A percentile compares a stretch with the other conserved stretches of the same genome.
Evolutionary conservation across 495 filamentous ascomycete species (phyloP).

Genomic region (Podospora pseudopauciseta): DNA sequence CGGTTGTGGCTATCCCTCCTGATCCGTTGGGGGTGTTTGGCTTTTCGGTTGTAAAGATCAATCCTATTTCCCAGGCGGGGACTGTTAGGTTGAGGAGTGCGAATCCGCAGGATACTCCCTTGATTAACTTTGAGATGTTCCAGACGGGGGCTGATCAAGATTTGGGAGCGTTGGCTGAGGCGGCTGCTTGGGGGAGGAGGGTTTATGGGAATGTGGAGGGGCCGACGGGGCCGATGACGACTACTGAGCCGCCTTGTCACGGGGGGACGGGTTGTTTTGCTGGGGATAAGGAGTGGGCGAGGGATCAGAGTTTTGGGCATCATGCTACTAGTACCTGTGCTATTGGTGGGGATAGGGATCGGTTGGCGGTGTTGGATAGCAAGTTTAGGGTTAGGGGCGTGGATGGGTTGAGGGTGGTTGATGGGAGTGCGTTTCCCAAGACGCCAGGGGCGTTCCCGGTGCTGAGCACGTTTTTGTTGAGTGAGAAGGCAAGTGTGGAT

Average conservation of each 20-base stretch:
- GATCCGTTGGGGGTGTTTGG: slow-evolving; percentile 16
- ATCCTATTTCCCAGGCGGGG: slow-evolving; percentile 39
- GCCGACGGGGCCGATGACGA: slow-evolving; percentile 41
- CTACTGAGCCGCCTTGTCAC: slow-evolving; percentile 46
- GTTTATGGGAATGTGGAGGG: slow-evolving; percentile 11
- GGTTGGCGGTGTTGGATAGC: slow-evolving; percentile 37
- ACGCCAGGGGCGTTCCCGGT: slow-evolving; percentile 47
- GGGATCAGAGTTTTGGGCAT: slow-evolving; percentile 38
- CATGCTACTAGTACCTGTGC: slow-evolving; percentile 37
- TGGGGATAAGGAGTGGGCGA: slow-evolving; percentile 35
- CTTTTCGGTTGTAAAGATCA: slow-evolving; percentile 22
- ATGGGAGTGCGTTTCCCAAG: slow-evolving; percentile 39
- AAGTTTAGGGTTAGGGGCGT: slow-evolving; percentile 38
- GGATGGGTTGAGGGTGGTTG: slow-evolving; percentile 43
- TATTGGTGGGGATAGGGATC: slow-evolving; percentile 40
- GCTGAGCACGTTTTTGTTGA: slow-evolving; percentile 51
- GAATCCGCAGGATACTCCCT: slow-evolving; percentile 41
- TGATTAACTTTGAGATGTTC: slow-evolving; percentile 47
- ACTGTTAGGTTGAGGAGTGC: slow-evolving; percentile 38
- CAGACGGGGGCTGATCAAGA: slow-evolving; percentile 23
- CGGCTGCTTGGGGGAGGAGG: slow-evolving; percentile 52
- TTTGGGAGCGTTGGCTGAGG: slow-evolving; percentile 49
- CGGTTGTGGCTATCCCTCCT: slow-evolving; percentile 6
- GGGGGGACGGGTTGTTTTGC: slow-evolving; percentile 36
- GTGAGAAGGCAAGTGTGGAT: slow-evolving; percentile 52